Conservation (phyloP, 805 yeast species). For the Blastobotrys muscicola region DNA sequence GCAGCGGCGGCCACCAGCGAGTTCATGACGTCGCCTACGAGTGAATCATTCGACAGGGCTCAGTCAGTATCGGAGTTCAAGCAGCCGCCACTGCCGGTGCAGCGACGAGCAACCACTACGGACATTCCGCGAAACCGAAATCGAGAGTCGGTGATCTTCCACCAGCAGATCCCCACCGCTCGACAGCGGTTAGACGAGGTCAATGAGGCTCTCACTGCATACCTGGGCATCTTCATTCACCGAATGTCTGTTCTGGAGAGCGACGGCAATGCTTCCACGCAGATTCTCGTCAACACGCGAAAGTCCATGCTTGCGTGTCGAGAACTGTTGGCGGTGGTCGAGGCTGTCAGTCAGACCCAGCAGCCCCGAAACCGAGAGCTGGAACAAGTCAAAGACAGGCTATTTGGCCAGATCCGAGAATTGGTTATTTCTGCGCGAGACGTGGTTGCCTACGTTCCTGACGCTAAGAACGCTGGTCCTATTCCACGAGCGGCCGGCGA, state of each 20-base stretch:
- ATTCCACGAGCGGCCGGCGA: slow-evolving; percentile 2
- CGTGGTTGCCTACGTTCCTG: slow-evolving; percentile 20
- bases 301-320: slow-evolving; percentile 32
- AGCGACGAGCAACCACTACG: background rate
- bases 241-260: slow-evolving; percentile 19
- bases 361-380: slow-evolving; percentile 23
- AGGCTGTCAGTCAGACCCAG: slow-evolving; percentile 21
- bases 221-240: slow-evolving; percentile 26
- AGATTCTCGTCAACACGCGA: slow-evolving; percentile 28
- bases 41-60: too few species aligned
- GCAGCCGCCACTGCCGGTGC: background rate
- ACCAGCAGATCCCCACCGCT: slow-evolving; percentile 23
- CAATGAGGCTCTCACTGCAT: slow-evolving; percentile 25
- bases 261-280: slow-evolving; percentile 24
- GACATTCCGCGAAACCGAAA: slow-evolving; percentile 4
- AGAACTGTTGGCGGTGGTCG: slow-evolving; percentile 30
- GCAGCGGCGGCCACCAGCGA: too few species aligned
- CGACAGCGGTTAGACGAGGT: slow-evolving; percentile 28
- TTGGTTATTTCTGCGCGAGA: slow-evolving; percentile 31
- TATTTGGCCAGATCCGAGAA: slow-evolving; percentile 26
- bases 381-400: slow-evolving; percentile 25
- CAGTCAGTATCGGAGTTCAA: too few species aligned
- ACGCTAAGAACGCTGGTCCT: slow-evolving; percentile 4
- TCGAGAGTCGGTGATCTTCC: slow-evolving; percentile 19
- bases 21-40: too few species aligned